Base-by-base conservation (phyloP, 495 filamentous ascomycete species). In the Aspergillus nidulans region DNA sequence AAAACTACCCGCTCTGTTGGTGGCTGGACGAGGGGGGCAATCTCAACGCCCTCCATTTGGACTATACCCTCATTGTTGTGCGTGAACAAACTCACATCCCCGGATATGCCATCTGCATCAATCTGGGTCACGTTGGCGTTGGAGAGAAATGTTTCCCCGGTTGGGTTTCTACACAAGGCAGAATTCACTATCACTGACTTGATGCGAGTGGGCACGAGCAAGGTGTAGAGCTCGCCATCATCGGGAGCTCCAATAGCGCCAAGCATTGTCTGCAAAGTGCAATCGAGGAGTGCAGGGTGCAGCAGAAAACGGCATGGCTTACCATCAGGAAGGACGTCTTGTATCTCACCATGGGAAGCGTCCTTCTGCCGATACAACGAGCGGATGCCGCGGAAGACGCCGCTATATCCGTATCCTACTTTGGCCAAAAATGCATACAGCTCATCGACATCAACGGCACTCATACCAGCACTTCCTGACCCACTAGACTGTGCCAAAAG, bases 31-130 rank as follows among this genome's bases (percentile, higher is more conserved):
- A 59, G 49, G 2, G 56, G 56, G 13, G 41, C 9, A 5, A 52
- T 19, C 3, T 49, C 13, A 23, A 45, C 32, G 4, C 43, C 43
- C 1, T 49, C 51, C 10, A 59, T 49, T 21, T 59, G 56, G 2
- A 59, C 43, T 3, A 52, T 3, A 1, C 38, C 20, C 1, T 41
- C 1, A 5, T n/a, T 38, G 2, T 20, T 4, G 0, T 42, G 6
- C 21, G 23, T 52, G 23, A 23, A 52, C 4, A 52, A 5, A 7
- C 5, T 13, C 0, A 41, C 28, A 23, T 56, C 45, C 0, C 53
- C 46, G 10, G 45, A 18, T 8, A 48, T 25, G 8, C 26, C 38
- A 18, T 36, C 25, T 8, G 42, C 32, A 7, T 16, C 28, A 4
- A 19, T 8, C 13, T 34, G 20, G 45, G 45, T 15, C 12, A 48